phyloP scores from a whole-genome alignment of 2,329 filamentous ascomycete genomes.

The Graphium sp. region DNA sequence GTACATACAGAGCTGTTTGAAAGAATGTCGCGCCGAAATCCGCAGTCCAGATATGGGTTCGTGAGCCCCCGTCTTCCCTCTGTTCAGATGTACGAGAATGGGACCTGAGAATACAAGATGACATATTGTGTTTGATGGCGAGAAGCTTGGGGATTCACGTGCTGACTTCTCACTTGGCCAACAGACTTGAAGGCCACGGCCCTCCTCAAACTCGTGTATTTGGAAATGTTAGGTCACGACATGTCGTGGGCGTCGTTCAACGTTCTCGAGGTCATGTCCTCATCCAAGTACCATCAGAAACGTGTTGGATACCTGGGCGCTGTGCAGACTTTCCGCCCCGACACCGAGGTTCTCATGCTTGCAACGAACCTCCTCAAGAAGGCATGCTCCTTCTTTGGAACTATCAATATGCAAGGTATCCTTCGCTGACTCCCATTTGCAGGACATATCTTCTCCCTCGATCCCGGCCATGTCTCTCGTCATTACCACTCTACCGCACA shows the following conservation, averaged over 20 bases:
- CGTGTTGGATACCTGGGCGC: constrained; percentile 88
- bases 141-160: background rate
- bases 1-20: constrained; percentile 83
- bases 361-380: constrained; percentile 96
- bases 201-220: constrained; percentile 85
- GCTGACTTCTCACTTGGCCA: constrained; percentile 1
- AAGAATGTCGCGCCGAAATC: constrained; percentile 91
- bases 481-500: constrained; percentile 78
- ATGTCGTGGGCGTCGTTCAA: constrained; percentile 99
- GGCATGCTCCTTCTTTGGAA: constrained; percentile 21
- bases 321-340: constrained; percentile 86
- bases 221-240: constrained; percentile 98
- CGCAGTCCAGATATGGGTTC: constrained; percentile 80
- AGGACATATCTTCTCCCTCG: constrained; percentile 59
- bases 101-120: background rate
- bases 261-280: constrained; percentile 97
- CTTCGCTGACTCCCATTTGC: background rate
- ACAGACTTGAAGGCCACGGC: constrained; percentile 90
- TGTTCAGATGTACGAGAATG: background rate
- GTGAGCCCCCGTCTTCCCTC: background rate
- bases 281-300: constrained; percentile 86
- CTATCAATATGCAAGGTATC: background rate
- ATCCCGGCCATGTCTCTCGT: constrained; percentile 71
- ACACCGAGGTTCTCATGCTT: constrained; percentile 94
- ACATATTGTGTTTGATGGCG: background rate